A percentile compares a stretch with the other conserved stretches of the same genome.
Conservation (phyloP, 148 eudicot genomes). For the Simmondsia chinensis region DNA sequence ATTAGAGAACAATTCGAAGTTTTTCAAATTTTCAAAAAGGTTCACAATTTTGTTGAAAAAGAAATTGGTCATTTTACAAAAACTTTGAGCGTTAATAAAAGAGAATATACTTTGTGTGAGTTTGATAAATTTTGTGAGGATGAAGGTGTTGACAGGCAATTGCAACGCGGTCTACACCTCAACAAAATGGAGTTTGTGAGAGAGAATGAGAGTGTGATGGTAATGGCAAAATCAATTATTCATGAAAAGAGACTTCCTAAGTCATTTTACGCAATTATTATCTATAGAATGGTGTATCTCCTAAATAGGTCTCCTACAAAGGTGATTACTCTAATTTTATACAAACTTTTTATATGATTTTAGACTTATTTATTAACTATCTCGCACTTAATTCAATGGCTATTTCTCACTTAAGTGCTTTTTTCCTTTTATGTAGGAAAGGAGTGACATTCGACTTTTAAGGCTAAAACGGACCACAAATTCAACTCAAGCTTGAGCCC, state of each 20-base stretch:
- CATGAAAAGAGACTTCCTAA: constrained; percentile 4
- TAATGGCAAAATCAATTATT: constrained; percentile 11
- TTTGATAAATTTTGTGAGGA: constrained; percentile 7
- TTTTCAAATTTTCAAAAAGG: not conserved
- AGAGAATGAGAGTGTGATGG: constrained; percentile 1
- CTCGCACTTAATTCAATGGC: no score
- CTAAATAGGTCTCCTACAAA: constrained; percentile 9
- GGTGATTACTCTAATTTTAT: no score
- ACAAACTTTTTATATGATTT: no score
- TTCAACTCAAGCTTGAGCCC: no score
- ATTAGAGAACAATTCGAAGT: constrained; percentile 7
- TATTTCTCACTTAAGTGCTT: no score
- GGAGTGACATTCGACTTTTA: no score
- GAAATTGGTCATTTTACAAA: not conserved
- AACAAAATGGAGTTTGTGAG: constrained; percentile 14
- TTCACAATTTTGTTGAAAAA: constrained; percentile 4
- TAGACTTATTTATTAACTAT: no score
- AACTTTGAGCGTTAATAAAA: not conserved
- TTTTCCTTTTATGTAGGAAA: no score
- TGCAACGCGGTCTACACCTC: not conserved
- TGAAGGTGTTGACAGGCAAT: constrained; percentile 4
- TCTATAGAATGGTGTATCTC: not conserved
- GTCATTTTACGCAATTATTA: constrained; percentile 2
- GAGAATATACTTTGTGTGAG: not conserved
- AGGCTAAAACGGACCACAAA: no score